Evolutionary conservation across 2,329 filamentous ascomycete genomes (phyloP).

Genomic region (Sarocladium brachiariae): DNA sequence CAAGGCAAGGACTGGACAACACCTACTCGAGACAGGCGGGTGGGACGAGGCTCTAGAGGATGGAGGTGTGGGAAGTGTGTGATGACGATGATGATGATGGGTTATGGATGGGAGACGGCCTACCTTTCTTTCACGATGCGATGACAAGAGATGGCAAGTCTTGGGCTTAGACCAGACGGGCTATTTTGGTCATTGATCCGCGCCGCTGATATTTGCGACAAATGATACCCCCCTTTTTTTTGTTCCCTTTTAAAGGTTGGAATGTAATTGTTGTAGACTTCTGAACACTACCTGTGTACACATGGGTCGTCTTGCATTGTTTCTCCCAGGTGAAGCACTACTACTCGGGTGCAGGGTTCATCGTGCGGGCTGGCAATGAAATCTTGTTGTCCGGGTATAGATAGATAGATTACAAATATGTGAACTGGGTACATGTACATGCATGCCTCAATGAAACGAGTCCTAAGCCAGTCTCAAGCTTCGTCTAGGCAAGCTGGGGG

Average conservation of each 20-base stretch:
- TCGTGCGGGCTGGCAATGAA: too few relatives aligned
- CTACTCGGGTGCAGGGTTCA: too few relatives aligned
- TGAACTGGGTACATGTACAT: too few relatives aligned
- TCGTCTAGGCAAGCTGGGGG: too few relatives aligned
- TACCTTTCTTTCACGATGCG: background rate
- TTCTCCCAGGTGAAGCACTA: too few relatives aligned
- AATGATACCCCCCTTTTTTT: constrained; percentile 6
- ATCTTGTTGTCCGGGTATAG: too few relatives aligned
- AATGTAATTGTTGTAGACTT: background rate
- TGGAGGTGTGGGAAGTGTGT: constrained; percentile 42
- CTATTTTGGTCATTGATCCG: background rate
- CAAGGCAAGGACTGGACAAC: constrained; percentile 66
- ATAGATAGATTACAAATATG: too few relatives aligned
- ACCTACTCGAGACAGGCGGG: constrained; percentile 69
- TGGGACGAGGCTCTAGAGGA: constrained; percentile 75
- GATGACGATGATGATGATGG: constrained; percentile 13
- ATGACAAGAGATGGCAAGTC: background rate
- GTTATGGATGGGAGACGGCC: background rate
- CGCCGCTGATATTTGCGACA: constrained; percentile 1
- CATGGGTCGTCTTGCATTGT: too few relatives aligned
- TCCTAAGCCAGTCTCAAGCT: too few relatives aligned
- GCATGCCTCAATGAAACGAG: too few relatives aligned
- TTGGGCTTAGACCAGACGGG: background rate
- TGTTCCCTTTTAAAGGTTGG: background rate
- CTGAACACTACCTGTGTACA: background rate